These are phyloP conservation scores for Plasmodiophora brassicae DNA, from an alignment of 208 protist species.

Conservation along the genomic window DNA sequence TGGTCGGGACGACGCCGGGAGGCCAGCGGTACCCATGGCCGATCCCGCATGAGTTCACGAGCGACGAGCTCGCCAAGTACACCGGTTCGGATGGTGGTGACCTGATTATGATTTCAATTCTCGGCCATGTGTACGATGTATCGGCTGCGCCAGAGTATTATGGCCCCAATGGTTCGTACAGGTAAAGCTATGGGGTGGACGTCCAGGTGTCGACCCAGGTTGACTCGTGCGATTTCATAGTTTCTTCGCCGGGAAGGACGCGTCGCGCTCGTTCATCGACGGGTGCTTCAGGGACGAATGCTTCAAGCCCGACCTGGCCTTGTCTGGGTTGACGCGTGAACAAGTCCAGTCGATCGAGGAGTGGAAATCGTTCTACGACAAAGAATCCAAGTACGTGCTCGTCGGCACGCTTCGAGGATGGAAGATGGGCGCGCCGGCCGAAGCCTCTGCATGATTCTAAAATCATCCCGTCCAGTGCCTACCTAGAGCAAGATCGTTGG, in stretches of 20 bases:
- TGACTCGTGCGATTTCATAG: background rate
- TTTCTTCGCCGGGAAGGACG: constrained; percentile 13
- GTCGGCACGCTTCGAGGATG: background rate
- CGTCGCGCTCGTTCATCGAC: constrained; percentile 7
- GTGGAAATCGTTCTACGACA: constrained; percentile 15
- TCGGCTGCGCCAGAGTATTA: background rate
- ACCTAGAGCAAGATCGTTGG: too few species aligned
- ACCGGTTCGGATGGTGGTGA: background rate
- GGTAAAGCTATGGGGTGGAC: too few species aligned
- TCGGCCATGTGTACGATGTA: constrained; percentile 11
- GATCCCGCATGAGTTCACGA: background rate
- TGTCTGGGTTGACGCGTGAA: background rate
- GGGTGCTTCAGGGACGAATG: constrained; percentile 11
- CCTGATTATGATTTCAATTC: constrained; percentile 14
- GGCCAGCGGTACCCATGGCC: constrained; percentile 19
- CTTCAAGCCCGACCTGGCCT: background rate
- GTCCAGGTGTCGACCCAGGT: too few species aligned
- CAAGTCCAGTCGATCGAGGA: background rate
- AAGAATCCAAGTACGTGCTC: background rate
- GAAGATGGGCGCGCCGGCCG: background rate
- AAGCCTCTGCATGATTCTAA: too few species aligned
- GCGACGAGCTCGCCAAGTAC: background rate
- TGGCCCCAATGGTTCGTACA: background rate
- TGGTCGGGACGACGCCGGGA: too few species aligned
- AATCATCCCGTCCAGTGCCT: too few species aligned